Evolutionary conservation across 2,329 filamentous ascomycete genomes (phyloP), one percentile per base, ranked within the genome.

Genomic region (Talaromyces sp.): DNA sequence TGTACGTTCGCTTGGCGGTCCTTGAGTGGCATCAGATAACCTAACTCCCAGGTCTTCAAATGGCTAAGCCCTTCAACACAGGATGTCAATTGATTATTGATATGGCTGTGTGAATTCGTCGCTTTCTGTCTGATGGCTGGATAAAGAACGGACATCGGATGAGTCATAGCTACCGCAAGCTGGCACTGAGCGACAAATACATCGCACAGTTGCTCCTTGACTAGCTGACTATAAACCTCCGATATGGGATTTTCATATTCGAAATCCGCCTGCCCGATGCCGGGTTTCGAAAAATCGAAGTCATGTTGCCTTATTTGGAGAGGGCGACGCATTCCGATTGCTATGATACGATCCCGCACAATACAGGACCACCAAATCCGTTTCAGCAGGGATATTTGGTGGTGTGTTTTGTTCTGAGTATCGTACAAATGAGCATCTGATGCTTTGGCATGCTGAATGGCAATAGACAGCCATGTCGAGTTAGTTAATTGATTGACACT

Each of bases 281-380:
- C 5, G 14, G n/a, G 18, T 27, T 12, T 16, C 8, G 31, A 16
- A 28, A 40, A 42, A 16, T 57, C 55, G 16, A 57, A 57, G 12
- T 57, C 16, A 0, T 42, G 10, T 57, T 31, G 30, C 16, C 34
- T 57, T 23, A 57, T 57, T 18, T 57, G 55, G 3, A 57, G n/a
- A 5, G 30, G 34, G 2, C 55, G 55, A 4, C 55, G 55, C 55
- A 57, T 28, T 5, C 55, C 55, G n/a, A 57, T 34, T 30, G 55
- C 31, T 10, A 57, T 1, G 27, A 57, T 42, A 8, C 55, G 16
- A 42, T 57, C 55, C 7, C 55, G 33, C 16, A 57, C 23, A 36
- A 57, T 36, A 33, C 30, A 36, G 7, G 10, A 57, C 55, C 55
- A 57, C 55, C 55, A 57, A 10, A 57, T 31, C 28, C 55, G 55